phyloP scores from a whole-genome alignment of 1,139 yeast species.

The Nakaseomyces nivariensis region DNA sequence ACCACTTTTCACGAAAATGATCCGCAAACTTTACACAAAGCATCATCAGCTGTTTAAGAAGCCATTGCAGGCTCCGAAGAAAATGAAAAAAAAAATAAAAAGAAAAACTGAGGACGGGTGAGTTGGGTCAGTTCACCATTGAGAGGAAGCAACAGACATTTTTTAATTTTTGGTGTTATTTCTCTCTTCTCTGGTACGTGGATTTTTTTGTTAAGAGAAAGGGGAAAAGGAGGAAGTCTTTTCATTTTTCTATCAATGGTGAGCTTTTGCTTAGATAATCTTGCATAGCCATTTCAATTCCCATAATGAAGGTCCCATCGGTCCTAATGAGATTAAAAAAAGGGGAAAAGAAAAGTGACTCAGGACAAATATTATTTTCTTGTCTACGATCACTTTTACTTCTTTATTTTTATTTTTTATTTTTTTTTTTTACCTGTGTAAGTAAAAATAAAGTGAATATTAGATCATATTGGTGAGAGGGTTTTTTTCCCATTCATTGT shows the following conservation, averaged over 20 bases:
- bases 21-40: too few species aligned
- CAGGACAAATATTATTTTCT: neutral
- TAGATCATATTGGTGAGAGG: too few species aligned
- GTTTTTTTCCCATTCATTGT: too few species aligned
- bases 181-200: too few species aligned
- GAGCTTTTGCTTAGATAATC: neutral
- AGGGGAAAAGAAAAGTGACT: neutral
- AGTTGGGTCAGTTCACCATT: neutral
- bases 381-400: too few species aligned
- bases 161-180: too few species aligned
- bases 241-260: neutral
- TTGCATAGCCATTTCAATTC: neutral
- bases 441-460: neutral
- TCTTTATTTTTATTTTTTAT: too few species aligned
- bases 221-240: neutral
- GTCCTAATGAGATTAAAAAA: neutral
- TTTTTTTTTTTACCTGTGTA: neutral
- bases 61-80: too few species aligned
- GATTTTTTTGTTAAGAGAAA: too few species aligned
- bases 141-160: too few species aligned
- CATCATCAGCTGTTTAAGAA: too few species aligned
- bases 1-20: too few species aligned
- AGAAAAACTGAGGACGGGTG: neutral
- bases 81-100: neutral
- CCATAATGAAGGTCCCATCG: conserved; percentile 1